phyloP scores from a whole-genome alignment of 805 yeast genomes.

The Tetrapisispora iriomotensis region DNA sequence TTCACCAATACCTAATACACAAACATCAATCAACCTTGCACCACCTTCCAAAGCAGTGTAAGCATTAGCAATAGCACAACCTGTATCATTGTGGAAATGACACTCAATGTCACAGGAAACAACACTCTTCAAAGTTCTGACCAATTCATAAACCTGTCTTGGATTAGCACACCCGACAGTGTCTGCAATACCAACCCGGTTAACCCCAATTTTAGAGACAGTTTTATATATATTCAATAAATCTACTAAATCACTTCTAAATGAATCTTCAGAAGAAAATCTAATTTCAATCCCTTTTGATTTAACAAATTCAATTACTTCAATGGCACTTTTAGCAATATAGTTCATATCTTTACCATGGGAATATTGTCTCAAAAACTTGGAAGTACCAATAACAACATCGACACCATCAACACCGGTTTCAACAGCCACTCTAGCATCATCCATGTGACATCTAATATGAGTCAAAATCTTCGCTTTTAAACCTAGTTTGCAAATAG shows the following conservation, averaged over 20 bases:
- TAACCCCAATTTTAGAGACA: slow-evolving; percentile 94
- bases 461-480: slow-evolving; percentile 94
- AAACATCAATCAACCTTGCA: slow-evolving; percentile 87
- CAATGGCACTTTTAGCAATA: slow-evolving; percentile 90
- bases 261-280: slow-evolving; percentile 93
- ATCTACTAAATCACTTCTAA: slow-evolving; percentile 94
- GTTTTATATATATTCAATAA: slow-evolving; percentile 90
- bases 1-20: slow-evolving; percentile 98
- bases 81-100: slow-evolving; percentile 98
- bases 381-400: slow-evolving; percentile 95
- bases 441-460: slow-evolving; percentile 98
- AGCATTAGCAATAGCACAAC: slow-evolving; percentile 98
- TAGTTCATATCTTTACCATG: slow-evolving; percentile 99
- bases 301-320: slow-evolving; percentile 94
- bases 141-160: slow-evolving; percentile 94
- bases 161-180: slow-evolving; percentile 99
- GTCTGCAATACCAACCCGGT: slow-evolving; percentile 98
- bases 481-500: slow-evolving; percentile 95
- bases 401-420: slow-evolving; percentile 99
- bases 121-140: slow-evolving; percentile 83
- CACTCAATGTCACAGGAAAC: slow-evolving; percentile 96
- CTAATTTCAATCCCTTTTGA: slow-evolving; percentile 94
- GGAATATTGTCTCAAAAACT: slow-evolving; percentile 84
- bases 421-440: slow-evolving; percentile 91
- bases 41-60: slow-evolving; percentile 98